These are phyloP conservation scores for Dacryopinax spathularia DNA, from an alignment of 768 basidiomycete genomes.

Conservation along the genomic window DNA sequence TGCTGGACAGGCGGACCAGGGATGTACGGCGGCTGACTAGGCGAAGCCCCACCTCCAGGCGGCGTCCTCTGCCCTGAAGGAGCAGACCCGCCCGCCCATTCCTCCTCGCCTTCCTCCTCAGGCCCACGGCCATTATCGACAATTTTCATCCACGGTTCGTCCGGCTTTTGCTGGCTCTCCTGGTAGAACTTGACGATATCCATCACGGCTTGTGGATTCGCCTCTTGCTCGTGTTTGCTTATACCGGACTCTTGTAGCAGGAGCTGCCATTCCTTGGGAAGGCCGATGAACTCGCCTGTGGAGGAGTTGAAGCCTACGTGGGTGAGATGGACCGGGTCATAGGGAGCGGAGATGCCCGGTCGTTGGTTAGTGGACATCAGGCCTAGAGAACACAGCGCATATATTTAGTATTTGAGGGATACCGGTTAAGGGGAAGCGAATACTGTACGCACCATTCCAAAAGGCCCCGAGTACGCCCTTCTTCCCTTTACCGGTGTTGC, in stretches of 20 bases:
- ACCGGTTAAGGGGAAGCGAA: background rate
- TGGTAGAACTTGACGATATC: slow-evolving; percentile 99
- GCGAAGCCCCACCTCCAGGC: background rate
- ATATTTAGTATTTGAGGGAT: too few relatives aligned
- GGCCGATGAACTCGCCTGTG: slow-evolving; percentile 93
- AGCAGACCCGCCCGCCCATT: background rate
- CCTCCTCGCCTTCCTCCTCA: slow-evolving; percentile 1
- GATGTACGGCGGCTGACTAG: background rate
- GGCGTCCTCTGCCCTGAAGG: background rate
- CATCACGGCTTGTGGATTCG: slow-evolving; percentile 94
- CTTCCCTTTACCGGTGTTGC: background rate
- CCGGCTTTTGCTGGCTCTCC: slow-evolving; percentile 28
- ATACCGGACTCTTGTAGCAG: slow-evolving; percentile 83
- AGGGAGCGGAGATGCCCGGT: slow-evolving; percentile 90
- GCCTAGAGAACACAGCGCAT: background rate
- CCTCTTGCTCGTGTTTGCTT: slow-evolving; percentile 85
- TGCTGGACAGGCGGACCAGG: background rate
- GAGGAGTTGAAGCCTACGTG: slow-evolving; percentile 99
- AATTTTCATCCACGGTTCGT: background rate
- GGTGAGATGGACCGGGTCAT: slow-evolving; percentile 97
- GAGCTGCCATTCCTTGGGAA: slow-evolving; percentile 99
- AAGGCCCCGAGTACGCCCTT: background rate
- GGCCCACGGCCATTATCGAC: slow-evolving; percentile 5
- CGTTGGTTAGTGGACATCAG: background rate
- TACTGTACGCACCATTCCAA: background rate